Evolutionary conservation across 2,329 filamentous ascomycete species (phyloP).

Genomic region (Pseudopyricularia cyperi): DNA sequence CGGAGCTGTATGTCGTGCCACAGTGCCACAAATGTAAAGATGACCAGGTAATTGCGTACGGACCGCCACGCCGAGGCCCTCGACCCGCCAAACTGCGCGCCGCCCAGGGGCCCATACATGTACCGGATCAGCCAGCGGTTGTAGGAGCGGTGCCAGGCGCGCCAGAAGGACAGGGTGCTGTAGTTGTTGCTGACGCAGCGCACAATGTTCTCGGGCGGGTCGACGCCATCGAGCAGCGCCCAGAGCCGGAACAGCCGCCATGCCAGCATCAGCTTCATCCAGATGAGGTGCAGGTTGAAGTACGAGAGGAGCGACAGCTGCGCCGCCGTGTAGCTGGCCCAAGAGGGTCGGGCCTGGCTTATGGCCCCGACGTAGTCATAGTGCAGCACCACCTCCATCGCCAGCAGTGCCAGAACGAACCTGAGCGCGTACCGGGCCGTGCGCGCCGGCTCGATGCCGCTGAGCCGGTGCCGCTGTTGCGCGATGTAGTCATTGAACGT

Average conservation of each 20-base stretch:
- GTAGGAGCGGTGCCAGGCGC: slow-evolving; percentile 87
- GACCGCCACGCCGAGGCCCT: slow-evolving; percentile 38
- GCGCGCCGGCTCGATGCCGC: slow-evolving; percentile 56
- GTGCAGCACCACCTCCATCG: slow-evolving; percentile 86
- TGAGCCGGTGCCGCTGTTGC: slow-evolving; percentile 61
- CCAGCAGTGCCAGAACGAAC: slow-evolving; percentile 65
- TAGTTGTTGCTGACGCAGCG: slow-evolving; percentile 95
- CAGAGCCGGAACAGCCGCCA: slow-evolving; percentile 99
- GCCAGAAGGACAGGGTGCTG: slow-evolving; percentile 84
- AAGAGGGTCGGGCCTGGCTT: slow-evolving; percentile 64
- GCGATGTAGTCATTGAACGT: slow-evolving; percentile 98
- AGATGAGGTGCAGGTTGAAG: slow-evolving; percentile 95
- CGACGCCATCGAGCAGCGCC: slow-evolving; percentile 79
- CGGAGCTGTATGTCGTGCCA: slow-evolving; percentile 96
- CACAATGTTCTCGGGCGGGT: slow-evolving; percentile 96
- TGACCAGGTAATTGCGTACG: slow-evolving; percentile 63
- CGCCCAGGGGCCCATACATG: slow-evolving; percentile 84
- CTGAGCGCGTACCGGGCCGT: slow-evolving; percentile 74
- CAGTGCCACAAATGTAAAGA: slow-evolving; percentile 93
- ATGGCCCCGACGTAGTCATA: slow-evolving; percentile 92
- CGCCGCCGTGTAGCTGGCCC: slow-evolving; percentile 71
- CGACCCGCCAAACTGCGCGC: slow-evolving; percentile 36
- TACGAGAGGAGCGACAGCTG: slow-evolving; percentile 85
- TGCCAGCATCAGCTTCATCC: slow-evolving; percentile 90
- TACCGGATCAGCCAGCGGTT: slow-evolving; percentile 93